Conservation (phyloP, 139 green algal species). For the Chlamydomonas sp. region DNA sequence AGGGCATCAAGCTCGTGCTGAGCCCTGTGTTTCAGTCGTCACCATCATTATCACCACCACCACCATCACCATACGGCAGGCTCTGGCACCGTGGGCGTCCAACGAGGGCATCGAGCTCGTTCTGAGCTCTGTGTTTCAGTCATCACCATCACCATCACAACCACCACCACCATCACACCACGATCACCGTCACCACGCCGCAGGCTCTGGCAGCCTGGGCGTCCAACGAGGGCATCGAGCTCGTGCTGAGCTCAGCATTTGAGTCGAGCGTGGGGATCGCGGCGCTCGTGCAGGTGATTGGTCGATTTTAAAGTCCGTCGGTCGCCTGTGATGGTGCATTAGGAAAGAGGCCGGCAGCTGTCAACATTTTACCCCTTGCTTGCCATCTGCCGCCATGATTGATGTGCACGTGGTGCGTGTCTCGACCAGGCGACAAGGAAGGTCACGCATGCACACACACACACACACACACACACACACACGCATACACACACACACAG, state of each 20-base stretch:
- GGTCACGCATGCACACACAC: neutral
- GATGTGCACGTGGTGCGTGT: too few relatives aligned
- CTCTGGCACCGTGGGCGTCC: neutral
- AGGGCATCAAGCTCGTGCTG: neutral
- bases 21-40: neutral
- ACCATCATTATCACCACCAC: too few relatives aligned
- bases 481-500: constrained; percentile 6
- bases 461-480: neutral
- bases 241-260: neutral
- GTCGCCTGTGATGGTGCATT: too few relatives aligned
- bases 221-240: neutral
- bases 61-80: too few relatives aligned
- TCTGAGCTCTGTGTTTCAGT: neutral
- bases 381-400: too few relatives aligned
- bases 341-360: too few relatives aligned
- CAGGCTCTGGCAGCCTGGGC: neutral
- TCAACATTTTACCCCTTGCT: too few relatives aligned
- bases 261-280: neutral
- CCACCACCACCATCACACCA: too few relatives aligned
- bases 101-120: neutral
- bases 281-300: neutral
- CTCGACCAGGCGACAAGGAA: too few relatives aligned
- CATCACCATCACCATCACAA: too few relatives aligned
- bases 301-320: too few relatives aligned
- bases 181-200: too few relatives aligned